These are phyloP conservation scores for Ceratobasidium sp. DNA, from an alignment of 1,284 basidiomycete genomes.

Conservation along the genomic window DNA sequence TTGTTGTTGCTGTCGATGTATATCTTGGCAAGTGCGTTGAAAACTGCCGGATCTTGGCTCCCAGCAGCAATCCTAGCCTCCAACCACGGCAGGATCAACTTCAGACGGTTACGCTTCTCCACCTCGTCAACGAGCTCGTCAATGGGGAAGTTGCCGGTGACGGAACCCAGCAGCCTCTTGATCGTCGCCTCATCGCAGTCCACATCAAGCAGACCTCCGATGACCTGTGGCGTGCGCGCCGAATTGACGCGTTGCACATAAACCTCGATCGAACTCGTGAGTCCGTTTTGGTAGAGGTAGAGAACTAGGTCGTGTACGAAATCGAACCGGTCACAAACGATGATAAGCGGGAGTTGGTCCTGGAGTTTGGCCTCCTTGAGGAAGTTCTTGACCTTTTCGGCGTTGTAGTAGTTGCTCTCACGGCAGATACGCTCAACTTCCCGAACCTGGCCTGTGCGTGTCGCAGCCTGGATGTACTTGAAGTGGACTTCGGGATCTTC, in stretches of 20 bases:
- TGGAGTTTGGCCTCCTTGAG: constrained; percentile 97
- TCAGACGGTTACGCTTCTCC: constrained; percentile 94
- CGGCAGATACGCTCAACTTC: constrained; percentile 99
- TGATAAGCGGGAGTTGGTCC: constrained; percentile 98
- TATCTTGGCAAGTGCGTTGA: constrained; percentile 98
- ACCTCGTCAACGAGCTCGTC: constrained; percentile 98
- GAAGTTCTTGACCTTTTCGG: constrained; percentile 99
- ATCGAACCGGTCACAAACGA: constrained; percentile 99
- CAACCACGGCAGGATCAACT: constrained; percentile 97
- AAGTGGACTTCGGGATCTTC: constrained; percentile 98
- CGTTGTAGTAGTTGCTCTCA: constrained; percentile 97
- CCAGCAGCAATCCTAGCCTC: constrained; percentile 93
- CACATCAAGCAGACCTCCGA: constrained; percentile 96
- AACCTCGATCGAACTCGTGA: constrained; percentile 98
- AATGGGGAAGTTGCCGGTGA: constrained; percentile 97
- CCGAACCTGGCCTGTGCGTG: constrained; percentile 96
- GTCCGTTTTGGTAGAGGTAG: constrained; percentile 98
- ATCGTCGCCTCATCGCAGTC: constrained; percentile 98
- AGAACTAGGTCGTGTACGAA: constrained; percentile 99
- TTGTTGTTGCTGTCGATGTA: constrained; percentile 99
- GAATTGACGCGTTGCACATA: constrained; percentile 99
- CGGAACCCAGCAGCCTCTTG: constrained; percentile 92
- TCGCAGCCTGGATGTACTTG: constrained; percentile 99
- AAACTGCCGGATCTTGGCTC: constrained; percentile 91
- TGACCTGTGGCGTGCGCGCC: constrained; percentile 96